phyloP scores from a whole-genome alignment of 2,329 filamentous ascomycete species.

The Phaeosphaeriaceae sp. region DNA sequence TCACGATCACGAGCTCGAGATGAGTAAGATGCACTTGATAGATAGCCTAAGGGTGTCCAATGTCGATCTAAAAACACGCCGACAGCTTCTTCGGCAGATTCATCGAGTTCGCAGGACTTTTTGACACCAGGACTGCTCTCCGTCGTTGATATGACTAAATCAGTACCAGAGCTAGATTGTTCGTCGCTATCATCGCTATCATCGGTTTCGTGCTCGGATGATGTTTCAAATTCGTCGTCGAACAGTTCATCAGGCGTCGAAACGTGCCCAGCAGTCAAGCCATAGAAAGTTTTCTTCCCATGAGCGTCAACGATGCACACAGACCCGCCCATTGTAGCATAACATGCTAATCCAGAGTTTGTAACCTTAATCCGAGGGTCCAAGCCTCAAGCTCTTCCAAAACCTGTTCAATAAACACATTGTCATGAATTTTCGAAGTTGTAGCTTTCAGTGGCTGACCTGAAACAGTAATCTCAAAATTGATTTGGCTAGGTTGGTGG shows the following conservation, averaged over 20 bases:
- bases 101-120: too few relatives aligned
- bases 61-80: not conserved
- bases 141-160: too few relatives aligned
- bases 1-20: conserved; percentile 1
- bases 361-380: not conserved
- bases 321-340: conserved; percentile 4
- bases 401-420: not conserved
- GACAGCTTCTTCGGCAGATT: not conserved
- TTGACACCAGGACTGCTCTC: too few relatives aligned
- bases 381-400: not conserved
- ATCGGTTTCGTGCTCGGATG: not conserved
- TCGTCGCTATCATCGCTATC: not conserved
- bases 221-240: not conserved
- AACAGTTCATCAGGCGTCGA: not conserved
- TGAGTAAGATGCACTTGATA: conserved; percentile 1
- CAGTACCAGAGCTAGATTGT: not conserved
- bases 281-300: not conserved
- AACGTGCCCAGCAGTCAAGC: conserved; percentile 7
- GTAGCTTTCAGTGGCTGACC: conserved; percentile 2
- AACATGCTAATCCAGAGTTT: not conserved
- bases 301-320: not conserved
- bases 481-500: not conserved
- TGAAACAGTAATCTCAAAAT: conserved; percentile 4
- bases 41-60: not conserved
- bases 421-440: not conserved